Percentiles rank a stretch among this genome's conserved stretches.
Evolutionary conservation across 176 grass and related monocot species (phyloP).

Genomic region (Canna indica): DNA sequence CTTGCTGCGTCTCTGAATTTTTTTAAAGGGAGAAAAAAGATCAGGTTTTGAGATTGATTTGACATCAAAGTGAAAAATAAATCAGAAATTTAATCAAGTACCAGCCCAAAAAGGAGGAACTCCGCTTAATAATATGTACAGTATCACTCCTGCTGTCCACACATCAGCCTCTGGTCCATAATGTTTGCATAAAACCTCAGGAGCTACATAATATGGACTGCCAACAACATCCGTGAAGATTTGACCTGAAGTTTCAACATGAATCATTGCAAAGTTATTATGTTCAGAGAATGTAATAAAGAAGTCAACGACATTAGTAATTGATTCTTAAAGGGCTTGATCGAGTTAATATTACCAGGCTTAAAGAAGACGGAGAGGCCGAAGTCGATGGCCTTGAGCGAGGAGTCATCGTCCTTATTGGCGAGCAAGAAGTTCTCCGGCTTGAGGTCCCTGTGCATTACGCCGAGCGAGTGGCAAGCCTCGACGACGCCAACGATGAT

Average conservation of each 20-base stretch:
- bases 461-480: conserved; percentile 63
- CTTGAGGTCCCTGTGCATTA: conserved; percentile 73
- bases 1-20: conserved; percentile 55
- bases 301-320: too few species aligned
- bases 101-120: conserved; percentile 68
- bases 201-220: conserved; percentile 62
- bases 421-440: conserved; percentile 51
- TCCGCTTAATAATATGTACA: conserved; percentile 63
- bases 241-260: conserved; percentile 31
- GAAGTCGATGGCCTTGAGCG: conserved; percentile 74
- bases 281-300: too few species aligned
- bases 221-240: conserved; percentile 60
- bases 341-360: conserved; percentile 17
- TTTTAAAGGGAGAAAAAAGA: too few species aligned
- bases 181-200: conserved; percentile 69
- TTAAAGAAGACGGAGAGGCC: conserved; percentile 79
- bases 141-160: conserved; percentile 60
- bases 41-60: too few species aligned
- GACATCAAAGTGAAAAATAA: not conserved
- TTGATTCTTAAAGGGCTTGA: not conserved
- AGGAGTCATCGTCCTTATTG: conserved; percentile 7
- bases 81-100: not conserved
- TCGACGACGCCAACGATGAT: conserved; percentile 62
- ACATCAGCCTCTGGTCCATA: conserved; percentile 68
- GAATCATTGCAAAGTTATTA: too few species aligned